Evolutionary conservation across 306 rosid genomes (phyloP).

Genomic region (Pyrus bretschneideri): DNA sequence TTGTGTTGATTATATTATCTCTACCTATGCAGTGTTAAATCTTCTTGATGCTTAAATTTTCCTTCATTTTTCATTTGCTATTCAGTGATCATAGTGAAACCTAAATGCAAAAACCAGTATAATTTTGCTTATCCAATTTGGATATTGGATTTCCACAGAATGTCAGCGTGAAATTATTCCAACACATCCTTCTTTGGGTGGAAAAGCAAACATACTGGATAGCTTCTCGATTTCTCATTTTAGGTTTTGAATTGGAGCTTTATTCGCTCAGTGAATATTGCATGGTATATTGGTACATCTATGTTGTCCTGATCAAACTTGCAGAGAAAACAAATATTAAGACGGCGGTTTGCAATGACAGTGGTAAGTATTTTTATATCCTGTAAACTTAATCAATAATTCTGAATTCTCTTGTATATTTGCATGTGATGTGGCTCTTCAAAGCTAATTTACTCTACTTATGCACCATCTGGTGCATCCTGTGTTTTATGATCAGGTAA

Average conservation of each 20-base stretch:
- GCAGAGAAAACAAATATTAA: slow-evolving; percentile 74
- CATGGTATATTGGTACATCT: slow-evolving; percentile 94
- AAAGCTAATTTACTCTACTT: neutral
- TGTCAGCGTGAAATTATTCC: slow-evolving; percentile 56
- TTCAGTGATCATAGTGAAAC: neutral
- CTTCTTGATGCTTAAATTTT: neutral
- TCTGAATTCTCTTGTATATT: neutral
- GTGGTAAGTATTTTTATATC: slow-evolving; percentile 36
- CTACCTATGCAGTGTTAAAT: neutral
- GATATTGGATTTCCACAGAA: slow-evolving; percentile 66
- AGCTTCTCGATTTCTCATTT: slow-evolving; percentile 78
- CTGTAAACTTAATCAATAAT: neutral
- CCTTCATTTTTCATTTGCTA: slow-evolving; percentile 6
- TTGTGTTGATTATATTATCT: neutral
- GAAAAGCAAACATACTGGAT: slow-evolving; percentile 97
- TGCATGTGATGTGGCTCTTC: neutral
- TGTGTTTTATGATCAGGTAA: slow-evolving; percentile 52
- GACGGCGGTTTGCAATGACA: slow-evolving; percentile 36
- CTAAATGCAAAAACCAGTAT: neutral
- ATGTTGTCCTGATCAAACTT: slow-evolving; percentile 67
- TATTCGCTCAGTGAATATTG: slow-evolving; percentile 85
- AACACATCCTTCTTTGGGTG: slow-evolving; percentile 79
- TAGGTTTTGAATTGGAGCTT: slow-evolving; percentile 92
- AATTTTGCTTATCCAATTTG: slow-evolving; percentile 2
- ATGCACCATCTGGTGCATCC: slow-evolving; percentile 8